Base-by-base conservation (phyloP, 768 basidiomycete species). In the Nidula microcarpa region DNA sequence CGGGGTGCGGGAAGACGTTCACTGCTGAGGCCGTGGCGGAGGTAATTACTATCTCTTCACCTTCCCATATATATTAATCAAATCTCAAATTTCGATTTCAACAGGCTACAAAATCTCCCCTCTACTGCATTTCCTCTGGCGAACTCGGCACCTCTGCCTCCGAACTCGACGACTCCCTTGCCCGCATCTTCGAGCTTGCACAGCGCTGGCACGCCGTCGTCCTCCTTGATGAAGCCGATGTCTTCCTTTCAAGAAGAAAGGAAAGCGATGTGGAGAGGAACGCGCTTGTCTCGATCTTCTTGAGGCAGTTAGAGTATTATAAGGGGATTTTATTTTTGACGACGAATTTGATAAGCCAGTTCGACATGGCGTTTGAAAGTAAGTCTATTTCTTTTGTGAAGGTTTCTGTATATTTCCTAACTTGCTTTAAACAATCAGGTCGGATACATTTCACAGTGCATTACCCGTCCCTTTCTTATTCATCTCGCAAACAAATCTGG, bases 361-460 rank as follows among this genome's bases (percentile, higher is more conserved):
- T 11, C 16, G 39, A 41, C 16, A 41, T 16, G 16, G 39, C 39
- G 11, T 41, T 41, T 16, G 39, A 41, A 41, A 41, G 39, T 41
- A 3, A 2, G 39, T 41, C 16, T 41, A 3, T 41, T 11, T 41
- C 39, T 41, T 11, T 41, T 23, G 23, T 23, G 23, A 23, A 23
- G 23, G 23, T 4, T 23, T 23, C 4, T 16, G 9, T 6, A 43
- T 52, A 6, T 39, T 43, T 17, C 51, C 17, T 23, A 30, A 6
- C 13, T 33, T 30, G 14, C 39, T 3, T n/a, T 10, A 4, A 39
- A 14, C 6, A 4, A 45, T 14, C 23, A 69, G 68, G 66, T 58
- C 69, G 68, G 7, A 72, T 72, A 5, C 70, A 72, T 48, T 65
- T 72, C 50, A 64, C 59, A 4, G 54, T 72, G 14, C 58, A 65